phyloP scores from a whole-genome alignment of 2,329 filamentous ascomycete genomes.

The Phialemonium atrogriseum region DNA sequence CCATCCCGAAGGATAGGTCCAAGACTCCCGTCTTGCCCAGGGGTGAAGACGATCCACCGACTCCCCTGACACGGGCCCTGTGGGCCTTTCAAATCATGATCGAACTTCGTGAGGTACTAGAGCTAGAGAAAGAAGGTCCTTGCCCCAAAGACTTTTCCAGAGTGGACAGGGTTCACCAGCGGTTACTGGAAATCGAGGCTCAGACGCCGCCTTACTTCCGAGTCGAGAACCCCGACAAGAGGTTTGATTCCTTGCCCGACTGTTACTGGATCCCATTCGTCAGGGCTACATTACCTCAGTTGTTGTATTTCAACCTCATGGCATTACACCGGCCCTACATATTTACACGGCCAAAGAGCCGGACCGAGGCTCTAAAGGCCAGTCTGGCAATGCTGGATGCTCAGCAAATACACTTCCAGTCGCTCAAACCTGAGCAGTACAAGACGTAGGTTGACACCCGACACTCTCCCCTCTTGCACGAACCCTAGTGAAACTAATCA shows the following conservation, averaged over 20 bases:
- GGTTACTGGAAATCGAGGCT: constrained; percentile 38
- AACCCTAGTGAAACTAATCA: background rate
- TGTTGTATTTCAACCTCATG: constrained; percentile 46
- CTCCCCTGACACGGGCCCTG: constrained; percentile 44
- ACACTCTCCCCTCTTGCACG: background rate
- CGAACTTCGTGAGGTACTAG: constrained; percentile 44
- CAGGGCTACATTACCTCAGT: constrained; percentile 38
- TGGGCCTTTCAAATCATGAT: constrained; percentile 39
- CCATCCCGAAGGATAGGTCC: constrained; percentile 36
- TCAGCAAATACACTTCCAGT: constrained; percentile 41
- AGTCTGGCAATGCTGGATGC: constrained; percentile 46
- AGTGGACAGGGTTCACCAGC: constrained; percentile 45
- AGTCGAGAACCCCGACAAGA: constrained; percentile 45
- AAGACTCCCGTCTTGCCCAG: constrained; percentile 40
- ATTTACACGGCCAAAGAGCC: constrained; percentile 45
- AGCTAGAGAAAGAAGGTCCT: constrained; percentile 47
- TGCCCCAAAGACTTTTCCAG: constrained; percentile 44
- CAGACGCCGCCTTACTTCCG: constrained; percentile 45
- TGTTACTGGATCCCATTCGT: constrained; percentile 41
- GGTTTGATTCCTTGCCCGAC: constrained; percentile 45
- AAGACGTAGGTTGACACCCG: constrained; percentile 27
- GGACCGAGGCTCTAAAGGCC: constrained; percentile 47
- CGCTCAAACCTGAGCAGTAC: constrained; percentile 42
- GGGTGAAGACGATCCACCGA: constrained; percentile 43
- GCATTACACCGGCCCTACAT: constrained; percentile 55